These are phyloP conservation scores for Kernera saxatilis DNA, from an alignment of 345 rosid species.

Conservation along the genomic window DNA sequence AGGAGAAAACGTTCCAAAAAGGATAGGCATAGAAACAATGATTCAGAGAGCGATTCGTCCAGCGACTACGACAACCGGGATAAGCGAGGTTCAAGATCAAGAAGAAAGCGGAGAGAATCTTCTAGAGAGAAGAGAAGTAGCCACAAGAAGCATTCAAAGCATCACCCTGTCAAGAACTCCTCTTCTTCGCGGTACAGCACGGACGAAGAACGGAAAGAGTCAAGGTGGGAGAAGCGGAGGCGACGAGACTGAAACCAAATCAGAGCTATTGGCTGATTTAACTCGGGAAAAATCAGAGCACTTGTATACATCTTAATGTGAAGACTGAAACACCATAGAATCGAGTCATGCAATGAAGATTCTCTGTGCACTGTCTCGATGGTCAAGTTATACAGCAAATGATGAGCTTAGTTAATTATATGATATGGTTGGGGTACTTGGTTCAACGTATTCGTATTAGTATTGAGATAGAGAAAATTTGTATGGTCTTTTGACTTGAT, in stretches of 20 bases:
- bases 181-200: slow-evolving; percentile 37
- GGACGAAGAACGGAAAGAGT: slow-evolving; percentile 31
- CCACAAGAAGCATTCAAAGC: slow-evolving; percentile 62
- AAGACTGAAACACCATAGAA: not conserved
- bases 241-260: slow-evolving; percentile 32
- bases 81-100: slow-evolving; percentile 48
- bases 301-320: not conserved
- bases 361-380: not conserved
- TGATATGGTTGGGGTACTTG: not conserved
- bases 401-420: not conserved
- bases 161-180: slow-evolving; percentile 40
- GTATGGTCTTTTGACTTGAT: not conserved
- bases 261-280: not conserved
- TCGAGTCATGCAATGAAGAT: not conserved
- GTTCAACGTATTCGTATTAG: not conserved
- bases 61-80: slow-evolving; percentile 35
- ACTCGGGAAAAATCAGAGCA: not conserved
- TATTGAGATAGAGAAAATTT: not conserved
- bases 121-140: slow-evolving; percentile 55
- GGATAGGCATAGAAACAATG: slow-evolving; percentile 40
- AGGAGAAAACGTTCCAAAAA: slow-evolving; percentile 44
- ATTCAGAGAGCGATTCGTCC: slow-evolving; percentile 53
- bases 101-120: slow-evolving; percentile 40
- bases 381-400: not conserved
- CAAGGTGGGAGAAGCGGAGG: slow-evolving; percentile 45